phyloP scores from a whole-genome alignment of 306 rosid species.

The Begonia loranthoides region DNA sequence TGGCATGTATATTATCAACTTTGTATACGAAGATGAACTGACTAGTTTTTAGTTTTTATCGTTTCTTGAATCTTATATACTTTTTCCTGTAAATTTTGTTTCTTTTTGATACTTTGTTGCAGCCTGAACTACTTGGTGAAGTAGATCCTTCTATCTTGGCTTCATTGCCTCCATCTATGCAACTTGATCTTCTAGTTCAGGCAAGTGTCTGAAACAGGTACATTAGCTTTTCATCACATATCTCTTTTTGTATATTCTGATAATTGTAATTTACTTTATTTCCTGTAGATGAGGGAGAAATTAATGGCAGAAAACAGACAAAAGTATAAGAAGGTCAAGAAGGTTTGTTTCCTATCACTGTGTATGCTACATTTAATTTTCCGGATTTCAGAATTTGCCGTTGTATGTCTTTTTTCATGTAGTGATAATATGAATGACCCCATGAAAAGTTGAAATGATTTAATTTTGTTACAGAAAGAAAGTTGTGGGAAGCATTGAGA shows the following conservation, averaged over 20 bases:
- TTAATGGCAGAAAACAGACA: slow-evolving; percentile 87
- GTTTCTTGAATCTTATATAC: background rate
- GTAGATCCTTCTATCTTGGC: slow-evolving; percentile 74
- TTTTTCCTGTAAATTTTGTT: background rate
- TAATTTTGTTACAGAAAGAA: too few relatives aligned
- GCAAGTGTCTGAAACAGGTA: slow-evolving; percentile 23
- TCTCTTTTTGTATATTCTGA: too few relatives aligned
- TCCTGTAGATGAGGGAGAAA: slow-evolving; percentile 72
- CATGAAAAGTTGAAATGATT: too few relatives aligned
- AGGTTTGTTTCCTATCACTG: slow-evolving; percentile 35
- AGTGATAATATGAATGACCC: too few relatives aligned
- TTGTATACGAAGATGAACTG: too few relatives aligned
- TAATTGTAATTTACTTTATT: slow-evolving; percentile 3
- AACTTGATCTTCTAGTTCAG: slow-evolving; percentile 74
- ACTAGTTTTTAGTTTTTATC: background rate
- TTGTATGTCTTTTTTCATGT: too few relatives aligned
- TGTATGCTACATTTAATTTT: too few relatives aligned
- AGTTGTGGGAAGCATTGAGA: too few relatives aligned
- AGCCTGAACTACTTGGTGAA: slow-evolving; percentile 48
- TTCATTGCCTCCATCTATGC: slow-evolving; percentile 85
- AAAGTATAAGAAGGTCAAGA: slow-evolving; percentile 85
- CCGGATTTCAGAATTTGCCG: too few relatives aligned
- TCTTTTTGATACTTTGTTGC: slow-evolving; percentile 14
- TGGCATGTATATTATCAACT: too few relatives aligned
- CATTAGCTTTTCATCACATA: background rate